phyloP scores from a whole-genome alignment of 257 asterid genomes.

The Osmanthus fragrans region DNA sequence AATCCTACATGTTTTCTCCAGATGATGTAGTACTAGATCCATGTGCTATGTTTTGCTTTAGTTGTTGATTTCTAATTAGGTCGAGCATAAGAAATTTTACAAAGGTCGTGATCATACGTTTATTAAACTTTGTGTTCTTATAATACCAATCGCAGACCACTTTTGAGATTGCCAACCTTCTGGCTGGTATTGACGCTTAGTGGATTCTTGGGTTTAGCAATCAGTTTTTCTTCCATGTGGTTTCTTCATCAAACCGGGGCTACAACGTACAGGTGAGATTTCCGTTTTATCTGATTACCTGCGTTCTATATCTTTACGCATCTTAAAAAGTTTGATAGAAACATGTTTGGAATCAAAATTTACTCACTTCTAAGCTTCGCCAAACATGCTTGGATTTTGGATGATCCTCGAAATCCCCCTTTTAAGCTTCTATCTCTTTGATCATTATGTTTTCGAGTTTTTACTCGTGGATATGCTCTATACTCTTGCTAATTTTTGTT shows the following conservation, averaged over 20 bases:
- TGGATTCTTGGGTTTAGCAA: constrained; percentile 86
- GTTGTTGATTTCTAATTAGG: too few species aligned
- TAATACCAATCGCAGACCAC: constrained; percentile 55
- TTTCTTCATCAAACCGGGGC: constrained; percentile 96
- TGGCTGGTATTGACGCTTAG: constrained; percentile 82
- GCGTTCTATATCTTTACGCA: neutral
- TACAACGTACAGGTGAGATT: constrained; percentile 75
- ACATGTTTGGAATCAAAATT: neutral
- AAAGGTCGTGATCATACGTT: too few species aligned
- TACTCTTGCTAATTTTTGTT: constrained; percentile 13
- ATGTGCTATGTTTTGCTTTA: too few species aligned
- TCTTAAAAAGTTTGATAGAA: neutral
- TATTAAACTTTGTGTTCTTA: neutral
- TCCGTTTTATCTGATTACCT: neutral
- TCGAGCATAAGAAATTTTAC: too few species aligned
- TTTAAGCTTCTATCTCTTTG: too few species aligned
- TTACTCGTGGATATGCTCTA: neutral
- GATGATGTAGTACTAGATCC: too few species aligned
- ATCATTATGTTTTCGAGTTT: neutral
- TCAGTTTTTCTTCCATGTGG: constrained; percentile 98
- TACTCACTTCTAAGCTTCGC: too few species aligned
- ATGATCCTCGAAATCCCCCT: too few species aligned
- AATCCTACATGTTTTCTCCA: too few species aligned
- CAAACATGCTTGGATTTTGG: too few species aligned
- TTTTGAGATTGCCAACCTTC: constrained; percentile 68